A percentile compares a stretch with the other conserved stretches of the same genome.
Conservation (phyloP, 208 protist species). For the Angomonas ambiguus region DNA sequence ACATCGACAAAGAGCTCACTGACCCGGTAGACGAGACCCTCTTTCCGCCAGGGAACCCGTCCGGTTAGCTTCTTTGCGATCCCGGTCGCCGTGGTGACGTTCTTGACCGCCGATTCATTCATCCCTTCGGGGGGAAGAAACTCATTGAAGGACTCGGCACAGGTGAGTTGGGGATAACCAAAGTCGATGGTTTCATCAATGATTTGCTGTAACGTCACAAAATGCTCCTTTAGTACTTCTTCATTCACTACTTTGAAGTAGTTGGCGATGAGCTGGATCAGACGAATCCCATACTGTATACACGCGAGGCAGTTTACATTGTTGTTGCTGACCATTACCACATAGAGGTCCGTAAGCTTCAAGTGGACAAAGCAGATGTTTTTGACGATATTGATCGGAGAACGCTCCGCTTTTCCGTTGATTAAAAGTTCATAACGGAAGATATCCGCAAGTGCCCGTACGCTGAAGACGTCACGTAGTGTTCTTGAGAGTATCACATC, state of each 20-base stretch:
- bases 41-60: conserved; percentile 88
- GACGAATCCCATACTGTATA: conserved; percentile 78
- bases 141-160: conserved; percentile 82
- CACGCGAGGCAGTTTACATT: conserved; percentile 92
- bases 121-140: conserved; percentile 87
- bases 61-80: conserved; percentile 90
- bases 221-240: conserved; percentile 94
- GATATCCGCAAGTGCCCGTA: conserved; percentile 74
- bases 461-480: conserved; percentile 73
- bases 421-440: conserved; percentile 87
- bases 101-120: conserved; percentile 42
- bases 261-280: conserved; percentile 84
- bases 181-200: conserved; percentile 98
- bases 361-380: conserved; percentile 90
- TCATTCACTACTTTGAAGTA: conserved; percentile 94
- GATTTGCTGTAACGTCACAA: conserved; percentile 95
- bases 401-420: conserved; percentile 56
- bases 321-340: conserved; percentile 89
- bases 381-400: conserved; percentile 89
- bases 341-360: conserved; percentile 85
- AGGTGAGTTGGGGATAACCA: conserved; percentile 96
- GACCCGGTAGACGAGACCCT: conserved; percentile 92
- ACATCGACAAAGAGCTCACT: conserved; percentile 99
- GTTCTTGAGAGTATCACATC: conserved; percentile 82
- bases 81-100: conserved; percentile 28